Conservation (phyloP, 2,329 filamentous ascomycete genomes). For the Arthrinium phaeospermum region DNA sequence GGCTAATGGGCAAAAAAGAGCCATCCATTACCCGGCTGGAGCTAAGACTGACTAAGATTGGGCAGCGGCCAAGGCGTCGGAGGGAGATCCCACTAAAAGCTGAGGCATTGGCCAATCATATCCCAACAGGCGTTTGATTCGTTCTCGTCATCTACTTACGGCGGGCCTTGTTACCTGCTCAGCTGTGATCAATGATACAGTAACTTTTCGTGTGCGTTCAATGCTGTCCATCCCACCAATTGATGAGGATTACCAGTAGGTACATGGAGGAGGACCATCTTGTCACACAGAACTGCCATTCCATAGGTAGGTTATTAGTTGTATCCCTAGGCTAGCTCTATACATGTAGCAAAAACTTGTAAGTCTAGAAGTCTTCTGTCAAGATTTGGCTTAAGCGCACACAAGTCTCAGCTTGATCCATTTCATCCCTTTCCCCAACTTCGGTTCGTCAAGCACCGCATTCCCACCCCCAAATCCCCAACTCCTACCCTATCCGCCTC, state of each 20-base stretch:
- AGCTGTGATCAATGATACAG: neutral
- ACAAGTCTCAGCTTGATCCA: neutral
- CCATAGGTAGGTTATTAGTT: neutral
- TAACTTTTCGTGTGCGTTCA: neutral
- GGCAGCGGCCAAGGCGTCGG: constrained; percentile 25
- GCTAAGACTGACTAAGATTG: constrained; percentile 21
- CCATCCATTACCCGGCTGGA: constrained; percentile 16
- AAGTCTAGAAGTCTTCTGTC: neutral
- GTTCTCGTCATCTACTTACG: neutral
- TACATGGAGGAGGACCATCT: neutral
- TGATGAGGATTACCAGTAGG: neutral
- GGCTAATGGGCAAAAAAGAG: constrained; percentile 12
- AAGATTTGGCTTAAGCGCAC: neutral
- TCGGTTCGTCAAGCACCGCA: neutral
- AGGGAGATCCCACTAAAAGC: neutral
- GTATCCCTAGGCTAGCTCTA: neutral
- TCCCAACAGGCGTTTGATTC: neutral
- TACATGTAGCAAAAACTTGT: neutral
- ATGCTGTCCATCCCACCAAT: neutral
- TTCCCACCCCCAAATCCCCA: neutral
- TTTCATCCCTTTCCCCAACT: constrained; percentile 8
- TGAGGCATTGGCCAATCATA: neutral
- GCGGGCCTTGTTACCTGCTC: neutral
- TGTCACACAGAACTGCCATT: neutral
- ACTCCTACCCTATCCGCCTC: neutral